phyloP scores from a whole-genome alignment of 2,329 filamentous ascomycete species.

The Aspergillus texensis region DNA sequence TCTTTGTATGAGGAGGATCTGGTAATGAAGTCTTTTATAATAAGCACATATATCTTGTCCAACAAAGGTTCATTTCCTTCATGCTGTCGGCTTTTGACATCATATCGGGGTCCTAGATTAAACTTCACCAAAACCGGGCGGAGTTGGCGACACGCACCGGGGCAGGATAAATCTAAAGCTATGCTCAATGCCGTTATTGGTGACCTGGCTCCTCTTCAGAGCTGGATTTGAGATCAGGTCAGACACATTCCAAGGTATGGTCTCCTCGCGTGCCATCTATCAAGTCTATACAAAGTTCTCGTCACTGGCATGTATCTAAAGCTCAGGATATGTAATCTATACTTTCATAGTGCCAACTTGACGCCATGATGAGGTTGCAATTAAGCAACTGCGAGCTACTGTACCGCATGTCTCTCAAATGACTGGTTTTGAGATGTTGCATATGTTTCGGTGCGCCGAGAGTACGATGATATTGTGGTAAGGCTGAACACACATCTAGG shows the following conservation, averaged over 20 bases:
- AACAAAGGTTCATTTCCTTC: slow-evolving; percentile 41
- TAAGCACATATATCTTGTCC: background rate
- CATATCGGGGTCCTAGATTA: slow-evolving; percentile 29
- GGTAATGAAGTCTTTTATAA: too few species aligned
- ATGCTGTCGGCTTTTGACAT: slow-evolving; percentile 49
- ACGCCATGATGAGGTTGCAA: background rate
- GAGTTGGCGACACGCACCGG: background rate
- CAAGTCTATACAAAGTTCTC: too few species aligned
- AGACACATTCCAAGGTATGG: too few species aligned
- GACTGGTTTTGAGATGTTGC: background rate
- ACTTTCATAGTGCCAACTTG: background rate
- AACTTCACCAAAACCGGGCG: background rate
- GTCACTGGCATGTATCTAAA: background rate
- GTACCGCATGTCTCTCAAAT: background rate
- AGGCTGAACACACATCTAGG: background rate
- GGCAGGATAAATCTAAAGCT: too few species aligned
- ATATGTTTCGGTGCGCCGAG: background rate
- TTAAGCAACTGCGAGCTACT: background rate
- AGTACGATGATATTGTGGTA: background rate
- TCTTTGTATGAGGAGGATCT: too few species aligned
- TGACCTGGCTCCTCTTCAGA: too few species aligned
- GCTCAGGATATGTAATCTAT: background rate
- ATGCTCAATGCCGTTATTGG: too few species aligned
- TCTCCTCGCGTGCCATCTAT: too few species aligned
- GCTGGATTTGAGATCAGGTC: too few species aligned